Percentiles rank a stretch among this genome's conserved stretches.
Conservation (phyloP, 345 rosid species). For the Laguncularia racemosa region DNA sequence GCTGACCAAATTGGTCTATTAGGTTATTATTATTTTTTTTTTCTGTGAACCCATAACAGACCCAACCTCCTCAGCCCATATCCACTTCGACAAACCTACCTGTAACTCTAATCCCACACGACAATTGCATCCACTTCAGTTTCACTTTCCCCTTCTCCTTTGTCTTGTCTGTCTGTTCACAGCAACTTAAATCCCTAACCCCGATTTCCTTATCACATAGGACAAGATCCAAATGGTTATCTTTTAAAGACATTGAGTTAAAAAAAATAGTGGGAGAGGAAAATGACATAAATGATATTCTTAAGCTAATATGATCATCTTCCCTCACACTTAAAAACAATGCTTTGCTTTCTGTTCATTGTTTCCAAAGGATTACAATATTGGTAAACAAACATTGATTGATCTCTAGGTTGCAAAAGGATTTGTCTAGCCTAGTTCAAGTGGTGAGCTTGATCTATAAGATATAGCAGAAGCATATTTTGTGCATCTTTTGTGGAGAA, state of each 20-base stretch:
- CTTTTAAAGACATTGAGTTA: slow-evolving; percentile 11
- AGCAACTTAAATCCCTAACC: no score
- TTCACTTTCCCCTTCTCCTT: no score
- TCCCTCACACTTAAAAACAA: slow-evolving; percentile 20
- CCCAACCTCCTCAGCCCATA: no score
- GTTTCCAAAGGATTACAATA: slow-evolving; percentile 15
- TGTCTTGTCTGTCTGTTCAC: no score
- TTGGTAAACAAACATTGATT: slow-evolving; percentile 13
- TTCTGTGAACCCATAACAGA: no score
- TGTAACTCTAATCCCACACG: no score
- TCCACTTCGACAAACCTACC: no score
- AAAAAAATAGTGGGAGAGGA: background rate
- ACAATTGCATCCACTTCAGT: no score
- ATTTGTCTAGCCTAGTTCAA: slow-evolving; percentile 4
- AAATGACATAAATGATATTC: slow-evolving; percentile 5
- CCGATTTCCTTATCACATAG: no score
- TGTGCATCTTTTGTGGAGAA: slow-evolving; percentile 13
- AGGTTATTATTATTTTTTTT: no score
- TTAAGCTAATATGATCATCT: slow-evolving; percentile 17
- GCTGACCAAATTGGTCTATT: no score
- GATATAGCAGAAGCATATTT: slow-evolving; percentile 17
- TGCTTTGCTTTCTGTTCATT: slow-evolving; percentile 20
- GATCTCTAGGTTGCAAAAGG: slow-evolving; percentile 24
- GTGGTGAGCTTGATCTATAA: background rate
- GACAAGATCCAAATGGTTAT: slow-evolving; percentile 20